Evolutionary conservation across 139 green algal species (phyloP), one percentile per base, ranked within the genome.

Genomic region (Coelastrella sp.): DNA sequence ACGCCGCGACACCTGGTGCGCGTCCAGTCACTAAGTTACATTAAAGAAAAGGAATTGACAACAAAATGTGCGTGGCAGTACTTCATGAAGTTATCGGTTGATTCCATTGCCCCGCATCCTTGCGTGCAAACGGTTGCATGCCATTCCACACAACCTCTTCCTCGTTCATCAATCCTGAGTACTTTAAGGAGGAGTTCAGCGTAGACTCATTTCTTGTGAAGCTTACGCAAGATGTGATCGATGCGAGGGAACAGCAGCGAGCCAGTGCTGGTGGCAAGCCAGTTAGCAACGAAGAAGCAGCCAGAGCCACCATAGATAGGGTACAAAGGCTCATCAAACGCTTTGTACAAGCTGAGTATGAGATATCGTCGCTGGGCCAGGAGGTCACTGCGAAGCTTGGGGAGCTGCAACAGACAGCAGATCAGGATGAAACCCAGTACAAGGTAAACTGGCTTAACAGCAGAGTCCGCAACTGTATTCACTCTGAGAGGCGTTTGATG

Each of bases 301-400:
- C 68, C 17, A 59, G 59, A 20, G 83, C 66, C 19, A 80, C 83
- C 47, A 80, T 90, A 13, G 85, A 83, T 54, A 59, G 73, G 57
- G 85, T 90, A 58, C 85, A 84, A 47, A 73, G 74, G 73, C 85
- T 90, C 11, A 56, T 84, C 4, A 54, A 75, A 22, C 57, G 73
- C 11, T 90, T 90, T 5, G 11, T 54, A 17, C 85, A 89, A 57
- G 90, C 87, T 4, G 91, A 92, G 58, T 87, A 92, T 17, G 93
- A 95, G 80, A 65, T 95, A 17, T 56, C 20, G 7, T 74, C 57
- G 64, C 61, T 95, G 61, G 66, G 88, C n/a, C 47, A 88, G 60
- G 64, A 91, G 17, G 90, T 93, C 14, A 79, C 90, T 54, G 78
- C 92, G 32, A 80, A 90, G 32, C 91, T 93, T 54, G 78, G 89